Percentiles rank a stretch among this genome's conserved stretches.
Evolutionary conservation across 2,329 filamentous ascomycete species (phyloP).

Genomic region (Aspergillus thermomutatus): DNA sequence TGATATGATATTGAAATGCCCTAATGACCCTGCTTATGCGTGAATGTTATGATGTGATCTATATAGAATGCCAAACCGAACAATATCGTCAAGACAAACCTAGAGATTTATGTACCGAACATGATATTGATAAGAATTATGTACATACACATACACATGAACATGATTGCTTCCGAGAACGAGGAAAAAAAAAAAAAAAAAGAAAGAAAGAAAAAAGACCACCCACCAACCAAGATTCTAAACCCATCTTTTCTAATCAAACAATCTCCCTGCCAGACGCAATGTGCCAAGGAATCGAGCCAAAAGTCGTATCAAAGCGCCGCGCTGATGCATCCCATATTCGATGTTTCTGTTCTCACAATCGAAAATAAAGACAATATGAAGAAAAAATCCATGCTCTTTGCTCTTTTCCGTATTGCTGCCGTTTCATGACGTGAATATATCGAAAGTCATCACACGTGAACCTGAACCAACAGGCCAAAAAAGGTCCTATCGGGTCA

Average conservation of each 20-base stretch:
- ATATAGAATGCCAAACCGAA: not conserved
- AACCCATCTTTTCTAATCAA: constrained; percentile 5
- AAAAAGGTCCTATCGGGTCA: not conserved
- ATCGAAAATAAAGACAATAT: not conserved
- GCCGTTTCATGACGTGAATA: constrained; percentile 12
- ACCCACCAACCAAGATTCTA: not conserved
- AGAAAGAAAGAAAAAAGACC: not conserved
- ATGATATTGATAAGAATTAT: constrained; percentile 5
- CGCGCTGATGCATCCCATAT: constrained; percentile 17
- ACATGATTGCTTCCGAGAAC: constrained; percentile 1
- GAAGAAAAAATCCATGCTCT: not conserved
- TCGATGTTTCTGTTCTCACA: constrained; percentile 2
- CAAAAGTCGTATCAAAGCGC: constrained; percentile 5
- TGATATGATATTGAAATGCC: not conserved
- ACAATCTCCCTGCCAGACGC: constrained; percentile 4
- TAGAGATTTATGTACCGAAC: not conserved
- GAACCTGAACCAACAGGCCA: not conserved
- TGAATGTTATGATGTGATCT: not conserved
- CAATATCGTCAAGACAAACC: not conserved
- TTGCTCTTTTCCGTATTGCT: constrained; percentile 8
- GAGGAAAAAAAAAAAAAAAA: not conserved
- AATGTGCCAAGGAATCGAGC: constrained; percentile 1
- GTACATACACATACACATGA: constrained; percentile 11
- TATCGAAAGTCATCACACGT: constrained; percentile 14
- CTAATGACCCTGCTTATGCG: not conserved